Conservation (phyloP, 768 basidiomycete genomes). For the Aureoboletus auriporus region DNA sequence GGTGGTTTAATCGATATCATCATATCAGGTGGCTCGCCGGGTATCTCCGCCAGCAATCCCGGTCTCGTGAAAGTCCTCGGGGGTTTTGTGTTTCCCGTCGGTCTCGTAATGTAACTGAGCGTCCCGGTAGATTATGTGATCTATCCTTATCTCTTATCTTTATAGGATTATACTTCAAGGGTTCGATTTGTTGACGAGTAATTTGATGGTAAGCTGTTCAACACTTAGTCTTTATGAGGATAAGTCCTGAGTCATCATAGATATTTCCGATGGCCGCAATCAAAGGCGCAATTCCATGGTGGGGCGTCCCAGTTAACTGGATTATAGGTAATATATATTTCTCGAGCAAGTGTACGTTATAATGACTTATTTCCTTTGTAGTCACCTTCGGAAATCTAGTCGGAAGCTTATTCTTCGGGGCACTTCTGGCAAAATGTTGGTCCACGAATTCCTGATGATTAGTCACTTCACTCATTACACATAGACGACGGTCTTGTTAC, state of each 20-base stretch:
- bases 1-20: conserved; percentile 63
- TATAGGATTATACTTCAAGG: conserved; percentile 70
- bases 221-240: no score
- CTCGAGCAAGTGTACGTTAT: neutral
- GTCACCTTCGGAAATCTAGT: conserved; percentile 67
- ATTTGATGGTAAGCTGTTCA: conserved; percentile 56
- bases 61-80: conserved; percentile 64
- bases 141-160: neutral
- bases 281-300: conserved; percentile 63
- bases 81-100: conserved; percentile 72
- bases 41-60: conserved; percentile 50
- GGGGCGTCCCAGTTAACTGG: conserved; percentile 68
- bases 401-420: conserved; percentile 68
- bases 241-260: conserved; percentile 30
- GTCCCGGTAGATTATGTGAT: neutral
- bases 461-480: neutral
- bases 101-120: conserved; percentile 64
- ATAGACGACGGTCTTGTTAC: conserved; percentile 60
- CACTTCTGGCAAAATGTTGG: conserved; percentile 62
- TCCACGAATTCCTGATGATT: neutral
- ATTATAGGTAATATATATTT: conserved; percentile 47
- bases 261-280: conserved; percentile 65
- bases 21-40: conserved; percentile 54
- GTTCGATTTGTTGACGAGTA: conserved; percentile 68
- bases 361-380: conserved; percentile 23